Evolutionary conservation across 225 moss, liverwort and hornwort genomes (phyloP), one percentile per base, ranked within the genome.

Genomic region (Climacium dendroides): DNA sequence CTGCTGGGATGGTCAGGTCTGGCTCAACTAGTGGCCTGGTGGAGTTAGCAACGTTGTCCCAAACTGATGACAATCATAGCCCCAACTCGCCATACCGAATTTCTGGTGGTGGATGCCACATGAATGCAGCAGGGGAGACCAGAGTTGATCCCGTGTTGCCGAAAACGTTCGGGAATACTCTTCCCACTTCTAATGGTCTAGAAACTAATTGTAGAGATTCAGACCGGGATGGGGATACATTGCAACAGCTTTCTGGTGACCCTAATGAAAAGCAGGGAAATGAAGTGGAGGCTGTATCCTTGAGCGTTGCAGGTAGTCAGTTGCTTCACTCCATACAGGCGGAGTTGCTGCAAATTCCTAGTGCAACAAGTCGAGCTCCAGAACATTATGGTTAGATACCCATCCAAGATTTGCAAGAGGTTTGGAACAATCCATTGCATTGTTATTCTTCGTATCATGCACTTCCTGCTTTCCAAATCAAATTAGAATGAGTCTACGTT

Each of bases 381-480:
- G 89, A 82, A 82, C 50, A 85, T 73, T 81, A 90, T 92, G 90
- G 92, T 92, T 90, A 90, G 90, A 90, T 84, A 82, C 66, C 72
- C 84, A 86, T 83, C 86, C 81, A 80, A 76, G 83, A 67, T 80
- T 86, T 84, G 67, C 76, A 85, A 86, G 88, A 90, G 81, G 86
- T 83, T 90, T 86, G 86, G 69, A 83, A 86, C 83, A 90, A 57
- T 88, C 80, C 85, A 83, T 87, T 87, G 87, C 62, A 75, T 67
- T 83, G 50, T 67, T 65, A 29, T 45, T 39, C 14, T 81, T 81
- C 13, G 30, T 64, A 64, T 75, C 78, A 65, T 84, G 64, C 79
- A 55, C 65, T 45, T 52, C 13, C 74, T 52, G 45, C 54, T 59
- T 58, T 63, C 17, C 20, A 23, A 66, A 55, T 78, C 19, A 18